These are phyloP conservation scores for Mesembryanthemum crystallinum DNA, from an alignment of 148 eudicot genomes.

Conservation along the genomic window DNA sequence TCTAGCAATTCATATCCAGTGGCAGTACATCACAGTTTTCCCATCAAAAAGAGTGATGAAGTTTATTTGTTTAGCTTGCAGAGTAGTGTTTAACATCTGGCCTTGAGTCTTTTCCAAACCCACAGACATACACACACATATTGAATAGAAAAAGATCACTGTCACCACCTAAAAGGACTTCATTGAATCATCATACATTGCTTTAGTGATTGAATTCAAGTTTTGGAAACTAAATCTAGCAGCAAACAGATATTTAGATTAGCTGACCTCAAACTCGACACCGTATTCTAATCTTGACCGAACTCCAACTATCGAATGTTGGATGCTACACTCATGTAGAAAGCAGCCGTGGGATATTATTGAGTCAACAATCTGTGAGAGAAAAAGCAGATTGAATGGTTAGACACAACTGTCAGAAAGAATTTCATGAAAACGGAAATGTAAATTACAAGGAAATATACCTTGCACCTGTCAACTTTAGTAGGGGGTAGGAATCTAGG, in stretches of 20 bases:
- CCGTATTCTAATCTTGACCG: conserved; percentile 79
- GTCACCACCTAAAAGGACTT: too few relatives aligned
- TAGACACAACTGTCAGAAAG: neutral
- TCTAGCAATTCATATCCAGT: too few relatives aligned
- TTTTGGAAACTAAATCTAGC: neutral
- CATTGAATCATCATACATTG: too few relatives aligned
- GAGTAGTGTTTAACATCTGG: neutral
- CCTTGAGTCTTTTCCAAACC: neutral
- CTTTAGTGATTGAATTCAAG: neutral
- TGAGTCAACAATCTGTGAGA: conserved; percentile 72
- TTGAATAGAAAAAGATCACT: too few relatives aligned
- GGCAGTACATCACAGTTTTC: neutral
- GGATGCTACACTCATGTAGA: conserved; percentile 54
- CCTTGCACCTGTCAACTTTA: conserved; percentile 79
- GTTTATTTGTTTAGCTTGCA: neutral
- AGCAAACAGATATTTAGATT: neutral
- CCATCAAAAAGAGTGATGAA: neutral
- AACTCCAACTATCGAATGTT: conserved; percentile 81
- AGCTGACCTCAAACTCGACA: conserved; percentile 68
- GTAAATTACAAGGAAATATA: conserved; percentile 25
- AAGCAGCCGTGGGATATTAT: conserved; percentile 94
- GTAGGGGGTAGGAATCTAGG: conserved; percentile 92
- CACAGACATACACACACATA: too few relatives aligned
- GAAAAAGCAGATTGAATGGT: neutral
- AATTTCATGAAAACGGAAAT: neutral